Conservation (phyloP, 768 basidiomycete genomes). For the Antrodiella citrinella region DNA sequence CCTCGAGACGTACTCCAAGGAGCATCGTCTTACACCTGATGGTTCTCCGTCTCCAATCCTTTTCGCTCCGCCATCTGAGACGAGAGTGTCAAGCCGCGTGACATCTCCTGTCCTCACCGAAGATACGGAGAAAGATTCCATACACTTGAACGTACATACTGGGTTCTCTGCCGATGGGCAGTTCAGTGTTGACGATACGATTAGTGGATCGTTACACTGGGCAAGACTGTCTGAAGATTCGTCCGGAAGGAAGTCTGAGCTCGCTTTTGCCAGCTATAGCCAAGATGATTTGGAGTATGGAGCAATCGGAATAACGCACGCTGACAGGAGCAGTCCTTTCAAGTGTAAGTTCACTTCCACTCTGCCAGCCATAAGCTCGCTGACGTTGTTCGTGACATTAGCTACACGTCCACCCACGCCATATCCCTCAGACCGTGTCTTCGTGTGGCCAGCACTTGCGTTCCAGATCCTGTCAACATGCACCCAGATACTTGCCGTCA, state of each 20-base stretch:
- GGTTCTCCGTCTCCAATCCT: conserved; percentile 16
- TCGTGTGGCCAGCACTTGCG: conserved; percentile 42
- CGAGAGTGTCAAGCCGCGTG: conserved; percentile 3
- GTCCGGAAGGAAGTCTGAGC: not conserved
- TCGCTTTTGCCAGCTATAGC: not conserved
- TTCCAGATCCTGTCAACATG: conserved; percentile 43
- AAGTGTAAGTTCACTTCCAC: not conserved
- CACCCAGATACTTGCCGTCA: conserved; percentile 22
- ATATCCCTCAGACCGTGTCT: conserved; percentile 4
- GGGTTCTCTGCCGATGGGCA: conserved; percentile 3
- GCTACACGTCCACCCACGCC: not conserved
- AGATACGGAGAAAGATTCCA: conserved; percentile 14
- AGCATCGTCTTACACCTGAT: not conserved
- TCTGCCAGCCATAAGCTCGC: no score
- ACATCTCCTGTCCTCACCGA: conserved; percentile 1
- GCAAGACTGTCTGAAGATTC: conserved; percentile 8
- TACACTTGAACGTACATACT: conserved; percentile 4
- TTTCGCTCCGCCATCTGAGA: conserved; percentile 14
- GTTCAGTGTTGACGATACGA: conserved; percentile 11
- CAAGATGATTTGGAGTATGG: not conserved
- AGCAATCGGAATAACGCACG: not conserved
- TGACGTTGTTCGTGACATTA: no score
- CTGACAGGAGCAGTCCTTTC: not conserved
- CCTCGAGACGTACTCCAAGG: not conserved
- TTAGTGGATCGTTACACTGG: conserved; percentile 17